phyloP scores from a whole-genome alignment of 345 rosid species.

The Durio zibethinus region DNA sequence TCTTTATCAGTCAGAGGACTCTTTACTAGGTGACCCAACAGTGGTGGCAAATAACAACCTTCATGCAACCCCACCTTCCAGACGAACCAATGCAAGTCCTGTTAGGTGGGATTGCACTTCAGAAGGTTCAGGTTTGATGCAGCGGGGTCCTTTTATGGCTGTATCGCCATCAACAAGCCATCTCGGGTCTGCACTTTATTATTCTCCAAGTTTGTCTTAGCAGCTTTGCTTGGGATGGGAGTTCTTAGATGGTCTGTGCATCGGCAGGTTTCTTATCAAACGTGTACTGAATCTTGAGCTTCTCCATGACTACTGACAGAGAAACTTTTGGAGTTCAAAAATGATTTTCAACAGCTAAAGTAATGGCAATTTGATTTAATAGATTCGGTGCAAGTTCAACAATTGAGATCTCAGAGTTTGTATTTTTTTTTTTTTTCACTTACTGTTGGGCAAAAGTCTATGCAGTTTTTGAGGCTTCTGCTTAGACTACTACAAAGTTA shows the following conservation, averaged over 20 bases:
- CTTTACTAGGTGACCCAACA: conserved; percentile 20
- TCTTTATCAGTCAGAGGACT: conserved; percentile 32
- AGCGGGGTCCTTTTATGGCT: conserved; percentile 31
- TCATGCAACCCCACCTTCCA: conserved; percentile 19
- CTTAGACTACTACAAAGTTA: conserved; percentile 17
- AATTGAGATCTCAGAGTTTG: conserved; percentile 27
- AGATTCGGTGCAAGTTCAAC: conserved; percentile 14
- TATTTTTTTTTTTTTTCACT: conserved; percentile 17
- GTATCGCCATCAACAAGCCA: conserved; percentile 33
- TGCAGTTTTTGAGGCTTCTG: conserved; percentile 30
- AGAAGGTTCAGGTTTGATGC: conserved; percentile 35
- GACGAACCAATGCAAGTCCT: conserved; percentile 33
- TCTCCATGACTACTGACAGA: conserved; percentile 7
- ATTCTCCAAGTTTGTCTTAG: conserved; percentile 44
- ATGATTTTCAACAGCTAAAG: conserved; percentile 19
- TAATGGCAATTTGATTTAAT: conserved; percentile 18
- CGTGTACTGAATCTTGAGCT: conserved; percentile 11
- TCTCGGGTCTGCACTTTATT: conserved; percentile 33
- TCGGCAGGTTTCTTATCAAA: background rate
- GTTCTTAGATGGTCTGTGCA: conserved; percentile 5
- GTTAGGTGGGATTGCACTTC: conserved; percentile 39
- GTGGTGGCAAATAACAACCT: conserved; percentile 13
- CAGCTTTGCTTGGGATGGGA: conserved; percentile 11
- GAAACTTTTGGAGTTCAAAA: conserved; percentile 12
- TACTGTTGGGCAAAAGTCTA: conserved; percentile 14